Evolutionary conservation across 2,329 filamentous ascomycete genomes (phyloP).

Genomic region (Alternaria atra): DNA sequence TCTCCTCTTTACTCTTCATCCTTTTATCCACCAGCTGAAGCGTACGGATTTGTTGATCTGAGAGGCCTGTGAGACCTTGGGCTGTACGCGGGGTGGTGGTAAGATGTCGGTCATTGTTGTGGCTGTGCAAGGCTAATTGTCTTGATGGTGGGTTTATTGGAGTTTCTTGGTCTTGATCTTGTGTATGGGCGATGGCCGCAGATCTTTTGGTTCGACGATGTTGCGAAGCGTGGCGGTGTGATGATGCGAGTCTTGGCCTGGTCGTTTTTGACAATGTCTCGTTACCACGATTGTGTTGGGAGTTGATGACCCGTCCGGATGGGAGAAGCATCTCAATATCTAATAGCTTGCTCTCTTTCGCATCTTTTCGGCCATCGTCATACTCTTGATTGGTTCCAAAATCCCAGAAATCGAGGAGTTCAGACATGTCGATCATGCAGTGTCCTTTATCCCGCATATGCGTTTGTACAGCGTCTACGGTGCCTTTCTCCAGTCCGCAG

Average conservation of each 20-base stretch:
- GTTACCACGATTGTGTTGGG: not conserved
- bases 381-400: not conserved
- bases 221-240: not conserved
- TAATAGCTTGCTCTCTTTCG: not conserved
- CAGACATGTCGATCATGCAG: not conserved
- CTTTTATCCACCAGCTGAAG: slow-evolving; percentile 6
- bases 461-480: slow-evolving; percentile 8
- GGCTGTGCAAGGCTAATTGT: not conserved
- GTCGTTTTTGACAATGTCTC: not conserved
- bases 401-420: not conserved
- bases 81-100: not conserved
- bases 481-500: not conserved
- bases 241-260: not conserved
- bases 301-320: not conserved
- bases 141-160: not conserved
- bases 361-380: not conserved
- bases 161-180: not conserved
- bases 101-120: not conserved
- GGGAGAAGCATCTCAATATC: not conserved
- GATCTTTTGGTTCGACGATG: not conserved
- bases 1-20: slow-evolving; percentile 5
- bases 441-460: slow-evolving; percentile 13
- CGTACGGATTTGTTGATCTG: not conserved
- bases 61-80: not conserved
- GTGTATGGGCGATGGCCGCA: not conserved